phyloP scores from a whole-genome alignment of 441 rosid species.

The Euphorbia schlechtendalii region DNA sequence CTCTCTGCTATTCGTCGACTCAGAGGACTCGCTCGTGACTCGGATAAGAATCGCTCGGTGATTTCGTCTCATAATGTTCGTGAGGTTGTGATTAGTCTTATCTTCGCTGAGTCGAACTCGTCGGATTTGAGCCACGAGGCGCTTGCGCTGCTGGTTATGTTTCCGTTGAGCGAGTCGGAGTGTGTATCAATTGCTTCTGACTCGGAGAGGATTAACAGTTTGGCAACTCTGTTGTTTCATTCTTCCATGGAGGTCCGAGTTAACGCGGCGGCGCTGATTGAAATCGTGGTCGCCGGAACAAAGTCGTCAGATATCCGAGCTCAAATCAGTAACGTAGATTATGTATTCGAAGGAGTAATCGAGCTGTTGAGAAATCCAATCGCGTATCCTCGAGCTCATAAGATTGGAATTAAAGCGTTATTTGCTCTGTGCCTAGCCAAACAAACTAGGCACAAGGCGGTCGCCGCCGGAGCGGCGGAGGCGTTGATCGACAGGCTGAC shows the following conservation, averaged over 20 bases:
- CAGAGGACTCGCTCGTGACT: slow-evolving; percentile 71
- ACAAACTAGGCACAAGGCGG: slow-evolving; percentile 61
- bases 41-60: slow-evolving; percentile 67
- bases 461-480: slow-evolving; percentile 63
- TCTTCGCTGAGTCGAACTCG: slow-evolving; percentile 35
- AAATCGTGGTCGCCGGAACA: slow-evolving; percentile 53
- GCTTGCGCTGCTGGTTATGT: slow-evolving; percentile 54
- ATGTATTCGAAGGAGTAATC: slow-evolving; percentile 60
- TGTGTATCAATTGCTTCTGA: slow-evolving; percentile 46
- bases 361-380: slow-evolving; percentile 39
- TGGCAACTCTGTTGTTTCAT: slow-evolving; percentile 52
- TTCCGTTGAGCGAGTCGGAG: slow-evolving; percentile 55
- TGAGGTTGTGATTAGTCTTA: slow-evolving; percentile 28
- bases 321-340: slow-evolving; percentile 40
- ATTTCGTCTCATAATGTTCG: slow-evolving; percentile 51
- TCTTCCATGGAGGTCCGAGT: slow-evolving; percentile 60
- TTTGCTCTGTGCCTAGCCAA: slow-evolving; percentile 68
- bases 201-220: slow-evolving; percentile 30
- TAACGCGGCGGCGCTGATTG: slow-evolving; percentile 71
- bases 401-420: slow-evolving; percentile 57
- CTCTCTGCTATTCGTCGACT: slow-evolving; percentile 66
- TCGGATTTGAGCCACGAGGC: slow-evolving; percentile 57
- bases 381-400: slow-evolving; percentile 55
- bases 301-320: slow-evolving; percentile 53
- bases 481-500: slow-evolving; percentile 53